Conservation (phyloP, 257 asterid species). For the Gynochthodes officinalis region DNA sequence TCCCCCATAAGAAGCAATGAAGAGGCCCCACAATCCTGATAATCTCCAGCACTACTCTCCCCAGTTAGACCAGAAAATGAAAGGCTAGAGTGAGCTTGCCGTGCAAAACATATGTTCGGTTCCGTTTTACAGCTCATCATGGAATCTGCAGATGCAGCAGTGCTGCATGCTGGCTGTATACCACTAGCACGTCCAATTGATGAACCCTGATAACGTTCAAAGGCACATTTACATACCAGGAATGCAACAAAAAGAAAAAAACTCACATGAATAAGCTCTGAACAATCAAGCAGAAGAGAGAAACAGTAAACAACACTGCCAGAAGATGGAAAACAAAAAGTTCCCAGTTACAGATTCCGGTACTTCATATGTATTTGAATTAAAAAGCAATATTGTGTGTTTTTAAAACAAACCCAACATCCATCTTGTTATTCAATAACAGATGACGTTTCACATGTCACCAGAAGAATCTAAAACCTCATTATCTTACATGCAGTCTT, state of each 20-base stretch:
- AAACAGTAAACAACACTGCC: background rate
- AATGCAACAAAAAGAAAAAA: background rate
- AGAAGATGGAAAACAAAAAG: background rate
- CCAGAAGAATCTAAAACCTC: background rate
- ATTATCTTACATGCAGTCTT: background rate
- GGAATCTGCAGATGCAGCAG: conserved; percentile 79
- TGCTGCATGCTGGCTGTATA: conserved; percentile 72
- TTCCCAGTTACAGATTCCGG: background rate
- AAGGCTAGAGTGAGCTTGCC: conserved; percentile 51
- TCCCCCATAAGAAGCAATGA: conserved; percentile 55
- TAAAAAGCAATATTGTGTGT: background rate
- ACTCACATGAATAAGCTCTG: background rate
- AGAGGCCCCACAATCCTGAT: conserved; percentile 66
- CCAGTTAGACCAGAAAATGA: conserved; percentile 73
- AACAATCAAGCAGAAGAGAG: background rate
- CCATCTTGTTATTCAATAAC: background rate
- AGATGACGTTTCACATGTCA: background rate
- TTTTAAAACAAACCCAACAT: background rate
- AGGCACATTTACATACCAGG: background rate
- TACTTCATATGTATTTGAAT: background rate
- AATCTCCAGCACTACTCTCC: conserved; percentile 61
- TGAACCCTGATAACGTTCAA: conserved; percentile 42
- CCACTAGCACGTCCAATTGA: conserved; percentile 39
- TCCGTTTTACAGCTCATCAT: conserved; percentile 77
- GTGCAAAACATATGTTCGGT: conserved; percentile 51